phyloP scores from a whole-genome alignment of 192 early-diverging fungal genomes.

The Rhizophagus clarus region DNA sequence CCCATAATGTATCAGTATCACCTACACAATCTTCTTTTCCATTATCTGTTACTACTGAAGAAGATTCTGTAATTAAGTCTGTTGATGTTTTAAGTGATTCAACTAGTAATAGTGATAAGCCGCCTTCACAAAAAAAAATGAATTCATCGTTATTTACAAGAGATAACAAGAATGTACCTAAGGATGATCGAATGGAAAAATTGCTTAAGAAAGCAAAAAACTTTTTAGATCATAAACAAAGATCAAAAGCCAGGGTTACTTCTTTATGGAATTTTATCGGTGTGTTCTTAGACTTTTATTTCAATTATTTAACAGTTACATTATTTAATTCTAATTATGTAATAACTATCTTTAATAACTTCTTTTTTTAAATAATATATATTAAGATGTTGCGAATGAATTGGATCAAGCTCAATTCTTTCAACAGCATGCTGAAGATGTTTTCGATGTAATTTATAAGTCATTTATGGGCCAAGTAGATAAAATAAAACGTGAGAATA shows the following conservation, averaged over 20 bases:
- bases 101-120: slow-evolving; percentile 15
- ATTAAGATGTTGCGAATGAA: slow-evolving; percentile 58
- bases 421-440: slow-evolving; percentile 69
- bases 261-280: slow-evolving; percentile 75
- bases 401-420: slow-evolving; percentile 79
- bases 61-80: not conserved
- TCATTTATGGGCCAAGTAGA: slow-evolving; percentile 69
- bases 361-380: slow-evolving; percentile 4
- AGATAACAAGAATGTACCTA: slow-evolving; percentile 28
- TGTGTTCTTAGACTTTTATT: slow-evolving; percentile 33
- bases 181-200: slow-evolving; percentile 58
- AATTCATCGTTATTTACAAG: slow-evolving; percentile 36
- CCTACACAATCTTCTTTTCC: slow-evolving; percentile 14
- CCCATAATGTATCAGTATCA: not conserved
- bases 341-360: not conserved
- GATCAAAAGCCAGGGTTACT: slow-evolving; percentile 65
- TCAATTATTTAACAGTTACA: not conserved
- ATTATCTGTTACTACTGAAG: slow-evolving; percentile 1
- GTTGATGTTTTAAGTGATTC: not conserved
- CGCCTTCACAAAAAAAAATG: slow-evolving; percentile 35
- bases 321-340: too few species aligned
- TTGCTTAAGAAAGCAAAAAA: slow-evolving; percentile 70
- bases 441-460: slow-evolving; percentile 71
- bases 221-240: slow-evolving; percentile 80
- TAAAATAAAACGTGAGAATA: slow-evolving; percentile 69